A percentile compares a stretch with the other conserved stretches of the same genome.
phyloP scores from a whole-genome alignment of 2,329 filamentous ascomycete genomes.

The Penicillium sp. region DNA sequence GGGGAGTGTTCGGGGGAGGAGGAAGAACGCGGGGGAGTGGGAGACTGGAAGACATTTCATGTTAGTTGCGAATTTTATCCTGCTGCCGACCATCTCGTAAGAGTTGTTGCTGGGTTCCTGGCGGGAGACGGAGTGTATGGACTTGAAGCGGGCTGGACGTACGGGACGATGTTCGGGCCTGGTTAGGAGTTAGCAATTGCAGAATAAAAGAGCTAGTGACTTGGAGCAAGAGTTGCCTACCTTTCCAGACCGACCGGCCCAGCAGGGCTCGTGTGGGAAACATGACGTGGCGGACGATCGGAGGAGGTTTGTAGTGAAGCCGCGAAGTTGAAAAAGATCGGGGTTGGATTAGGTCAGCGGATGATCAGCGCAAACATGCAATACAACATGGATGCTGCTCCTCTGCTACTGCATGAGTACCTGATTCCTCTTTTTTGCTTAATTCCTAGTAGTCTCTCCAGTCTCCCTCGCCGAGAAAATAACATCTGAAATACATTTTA shows the following conservation, averaged over 20 bases:
- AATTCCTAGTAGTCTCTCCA: background rate
- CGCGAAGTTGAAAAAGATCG: constrained; percentile 16
- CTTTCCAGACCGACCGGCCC: constrained; percentile 86
- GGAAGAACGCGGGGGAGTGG: constrained; percentile 43
- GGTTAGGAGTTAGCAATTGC: constrained; percentile 13
- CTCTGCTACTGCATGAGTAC: background rate
- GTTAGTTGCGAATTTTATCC: background rate
- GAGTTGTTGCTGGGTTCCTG: background rate
- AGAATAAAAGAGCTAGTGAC: background rate
- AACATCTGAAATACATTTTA: background rate
- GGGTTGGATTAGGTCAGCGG: constrained; percentile 3
- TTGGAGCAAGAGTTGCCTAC: constrained; percentile 45
- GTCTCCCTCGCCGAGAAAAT: background rate
- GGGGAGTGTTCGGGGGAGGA: constrained; percentile 64
- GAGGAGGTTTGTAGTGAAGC: constrained; percentile 10
- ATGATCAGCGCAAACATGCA: background rate
- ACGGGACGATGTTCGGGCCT: constrained; percentile 73
- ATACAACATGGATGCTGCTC: background rate
- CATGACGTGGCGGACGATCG: constrained; percentile 52
- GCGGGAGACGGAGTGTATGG: background rate
- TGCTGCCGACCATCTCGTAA: background rate
- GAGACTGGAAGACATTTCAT: constrained; percentile 30
- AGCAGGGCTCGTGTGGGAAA: constrained; percentile 67
- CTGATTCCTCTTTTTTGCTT: background rate
- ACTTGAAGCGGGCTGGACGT: constrained; percentile 39